These are phyloP conservation scores for Kurtzmaniella cleridarum DNA, from an alignment of 805 yeast species.

Conservation along the genomic window DNA sequence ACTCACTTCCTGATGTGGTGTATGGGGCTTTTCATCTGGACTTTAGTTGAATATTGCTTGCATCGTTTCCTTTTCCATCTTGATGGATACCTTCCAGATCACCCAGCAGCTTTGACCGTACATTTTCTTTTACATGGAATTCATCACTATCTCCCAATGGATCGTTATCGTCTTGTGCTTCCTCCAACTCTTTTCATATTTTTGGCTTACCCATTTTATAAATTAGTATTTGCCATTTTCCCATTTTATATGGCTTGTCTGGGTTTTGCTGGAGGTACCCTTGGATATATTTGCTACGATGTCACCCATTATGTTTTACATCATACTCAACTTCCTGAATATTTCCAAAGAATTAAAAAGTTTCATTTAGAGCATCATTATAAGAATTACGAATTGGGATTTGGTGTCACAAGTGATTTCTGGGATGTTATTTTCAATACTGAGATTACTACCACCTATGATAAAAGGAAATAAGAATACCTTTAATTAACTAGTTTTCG, in stretches of 20 bases:
- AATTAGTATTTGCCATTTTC: constrained; percentile 65
- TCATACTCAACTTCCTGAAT: constrained; percentile 76
- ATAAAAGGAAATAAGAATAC: constrained; percentile 28
- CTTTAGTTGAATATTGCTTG: constrained; percentile 78
- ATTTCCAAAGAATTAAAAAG: constrained; percentile 73
- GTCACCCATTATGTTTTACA: constrained; percentile 92
- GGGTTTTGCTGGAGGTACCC: constrained; percentile 92
- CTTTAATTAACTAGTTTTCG: too few species aligned
- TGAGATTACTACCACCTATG: constrained; percentile 49
- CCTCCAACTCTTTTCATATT: constrained; percentile 84
- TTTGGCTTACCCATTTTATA: constrained; percentile 76
- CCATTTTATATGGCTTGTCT: constrained; percentile 85
- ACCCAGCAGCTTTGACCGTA: constrained; percentile 64
- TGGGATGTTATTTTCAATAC: constrained; percentile 95
- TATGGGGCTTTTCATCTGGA: constrained; percentile 89
- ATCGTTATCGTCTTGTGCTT: constrained; percentile 84
- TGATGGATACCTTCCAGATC: constrained; percentile 80
- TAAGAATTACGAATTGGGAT: constrained; percentile 93
- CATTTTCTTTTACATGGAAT: constrained; percentile 94
- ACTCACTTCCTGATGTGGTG: constrained; percentile 55
- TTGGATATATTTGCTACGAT: constrained; percentile 91
- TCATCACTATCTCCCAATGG: constrained; percentile 98
- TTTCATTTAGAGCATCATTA: constrained; percentile 97
- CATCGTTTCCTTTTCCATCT: constrained; percentile 94
- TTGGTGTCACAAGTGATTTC: constrained; percentile 89